Base-by-base conservation (phyloP, 306 rosid genomes). In the Mimosa bimucronata region DNA sequence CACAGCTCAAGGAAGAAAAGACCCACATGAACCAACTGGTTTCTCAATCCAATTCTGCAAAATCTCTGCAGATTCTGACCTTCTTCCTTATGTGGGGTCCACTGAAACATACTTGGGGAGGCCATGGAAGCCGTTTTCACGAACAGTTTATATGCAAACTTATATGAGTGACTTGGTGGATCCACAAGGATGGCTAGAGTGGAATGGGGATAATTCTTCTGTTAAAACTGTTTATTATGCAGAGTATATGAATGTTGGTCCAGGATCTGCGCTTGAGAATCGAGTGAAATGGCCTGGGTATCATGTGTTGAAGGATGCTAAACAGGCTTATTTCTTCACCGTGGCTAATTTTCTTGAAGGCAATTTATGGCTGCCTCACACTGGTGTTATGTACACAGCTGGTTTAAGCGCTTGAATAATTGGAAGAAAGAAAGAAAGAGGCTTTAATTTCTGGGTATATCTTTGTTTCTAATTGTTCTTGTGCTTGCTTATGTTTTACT, bases 1-100 rank as follows among this genome's bases (percentile, higher is more conserved):
- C 78, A 95, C 99, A 0, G 99, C 98, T 6, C 99, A 95, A 0
- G 96, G 99, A 1, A 84, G 99, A 28, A 95, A 89, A 76, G 92
- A 89, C 81, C 87, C 87, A 1, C 84, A 86, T 21, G 87, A 95
- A 40, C 87, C 99, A 40, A 87, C 97, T 0, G 99, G 99, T 11
- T 91, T 90, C 83, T 89, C 98, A 13, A 40, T 95, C 86, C 99
- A 95, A 66, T 91, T 90, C 83, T 90, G 99, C 82, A 91, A 84
- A 78, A 79, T 95, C 12, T 58, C 92, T 0, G 98, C 90, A 3
- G 96, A 95, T 66, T 75, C 90, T 0, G 97, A 88, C 55, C 87
- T 94, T 26, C 11, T 25, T 9, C 66, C 86, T 19, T 73, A 4
- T 0, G 73, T 85, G 0, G 87, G 79, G 76, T 40, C 91, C 44